Evolutionary conservation across 2,329 filamentous ascomycete genomes (phyloP).

Genomic region (Colletotrichum sp.): DNA sequence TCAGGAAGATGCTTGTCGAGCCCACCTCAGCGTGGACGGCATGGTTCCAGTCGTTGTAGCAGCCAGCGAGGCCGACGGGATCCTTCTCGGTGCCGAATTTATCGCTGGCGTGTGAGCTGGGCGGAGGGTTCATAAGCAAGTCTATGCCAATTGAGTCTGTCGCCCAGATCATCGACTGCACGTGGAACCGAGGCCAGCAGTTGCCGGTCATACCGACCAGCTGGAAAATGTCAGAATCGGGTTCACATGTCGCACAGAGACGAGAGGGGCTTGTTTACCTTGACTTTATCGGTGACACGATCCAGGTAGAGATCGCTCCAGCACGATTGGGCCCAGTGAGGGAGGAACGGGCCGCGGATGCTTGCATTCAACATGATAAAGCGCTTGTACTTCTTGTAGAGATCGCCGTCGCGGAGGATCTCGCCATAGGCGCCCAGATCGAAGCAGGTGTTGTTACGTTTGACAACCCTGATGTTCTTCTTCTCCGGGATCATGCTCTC

Average conservation of each 20-base stretch:
- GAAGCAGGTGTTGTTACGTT: constrained; percentile 35
- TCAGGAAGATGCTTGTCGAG: constrained; percentile 29
- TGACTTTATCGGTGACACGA: constrained; percentile 31
- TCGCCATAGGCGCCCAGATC: constrained; percentile 39
- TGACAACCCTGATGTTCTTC: constrained; percentile 35
- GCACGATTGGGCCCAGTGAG: constrained; percentile 35
- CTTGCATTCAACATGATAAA: constrained; percentile 41
- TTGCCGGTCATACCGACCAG: constrained; percentile 41
- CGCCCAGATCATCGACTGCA: constrained; percentile 42
- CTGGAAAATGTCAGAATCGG: constrained; percentile 22
- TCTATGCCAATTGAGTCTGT: constrained; percentile 41
- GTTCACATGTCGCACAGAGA: background rate
- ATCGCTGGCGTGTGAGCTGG: constrained; percentile 20
- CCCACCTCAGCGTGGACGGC: constrained; percentile 36
- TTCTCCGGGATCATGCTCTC: constrained; percentile 27
- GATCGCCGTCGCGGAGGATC: constrained; percentile 31
- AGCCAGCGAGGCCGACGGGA: constrained; percentile 30
- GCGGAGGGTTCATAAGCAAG: constrained; percentile 33
- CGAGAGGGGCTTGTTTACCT: constrained; percentile 24
- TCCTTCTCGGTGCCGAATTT: constrained; percentile 27
- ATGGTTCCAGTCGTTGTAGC: constrained; percentile 28
- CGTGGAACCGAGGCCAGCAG: constrained; percentile 36
- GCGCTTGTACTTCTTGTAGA: constrained; percentile 36
- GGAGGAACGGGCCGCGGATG: constrained; percentile 40
- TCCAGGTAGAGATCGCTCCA: constrained; percentile 38